A percentile compares a stretch with the other conserved stretches of the same genome.
phyloP scores from a whole-genome alignment of 1,284 basidiomycete species.

The Fomes fomentarius region DNA sequence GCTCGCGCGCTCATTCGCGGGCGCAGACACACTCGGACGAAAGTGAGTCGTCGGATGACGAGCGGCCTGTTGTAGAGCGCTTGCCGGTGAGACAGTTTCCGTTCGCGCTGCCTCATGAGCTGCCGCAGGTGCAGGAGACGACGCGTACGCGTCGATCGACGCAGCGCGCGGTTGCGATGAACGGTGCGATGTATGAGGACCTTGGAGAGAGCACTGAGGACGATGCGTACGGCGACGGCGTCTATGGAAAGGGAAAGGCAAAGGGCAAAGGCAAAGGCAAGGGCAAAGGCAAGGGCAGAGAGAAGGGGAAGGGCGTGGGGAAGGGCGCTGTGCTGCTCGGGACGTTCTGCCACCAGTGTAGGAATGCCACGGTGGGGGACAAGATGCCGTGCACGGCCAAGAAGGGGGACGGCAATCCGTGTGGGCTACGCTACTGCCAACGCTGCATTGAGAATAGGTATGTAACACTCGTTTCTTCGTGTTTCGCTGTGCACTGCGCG shows the following conservation, averaged over 20 bases:
- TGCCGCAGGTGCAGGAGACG: background rate
- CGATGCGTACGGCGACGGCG: background rate
- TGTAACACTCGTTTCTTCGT: no score
- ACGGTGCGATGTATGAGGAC: background rate
- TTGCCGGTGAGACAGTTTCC: conserved; percentile 2
- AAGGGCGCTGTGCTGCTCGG: background rate
- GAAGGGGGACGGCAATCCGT: conserved; percentile 20
- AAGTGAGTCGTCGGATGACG: background rate
- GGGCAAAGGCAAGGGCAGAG: background rate
- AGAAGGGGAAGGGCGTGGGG: background rate
- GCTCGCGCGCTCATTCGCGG: no score
- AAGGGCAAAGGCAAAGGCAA: background rate
- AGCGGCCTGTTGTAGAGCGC: conserved; percentile 2
- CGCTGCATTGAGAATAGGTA: conserved; percentile 32
- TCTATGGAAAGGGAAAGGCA: conserved; percentile 1
- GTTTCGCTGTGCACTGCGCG: no score
- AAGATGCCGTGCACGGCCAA: conserved; percentile 33
- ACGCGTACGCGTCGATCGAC: conserved; percentile 3
- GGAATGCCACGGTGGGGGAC: conserved; percentile 17
- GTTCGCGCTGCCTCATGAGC: background rate
- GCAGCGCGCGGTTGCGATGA: conserved; percentile 4
- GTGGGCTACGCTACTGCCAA: conserved; percentile 30
- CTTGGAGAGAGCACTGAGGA: background rate
- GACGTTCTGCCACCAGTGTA: conserved; percentile 35
- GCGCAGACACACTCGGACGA: no score